Percentiles rank a stretch among this genome's conserved stretches.
These are phyloP conservation scores for Porphyrellus cyaneotinctus DNA, from an alignment of 768 basidiomycete genomes.

Conservation along the genomic window DNA sequence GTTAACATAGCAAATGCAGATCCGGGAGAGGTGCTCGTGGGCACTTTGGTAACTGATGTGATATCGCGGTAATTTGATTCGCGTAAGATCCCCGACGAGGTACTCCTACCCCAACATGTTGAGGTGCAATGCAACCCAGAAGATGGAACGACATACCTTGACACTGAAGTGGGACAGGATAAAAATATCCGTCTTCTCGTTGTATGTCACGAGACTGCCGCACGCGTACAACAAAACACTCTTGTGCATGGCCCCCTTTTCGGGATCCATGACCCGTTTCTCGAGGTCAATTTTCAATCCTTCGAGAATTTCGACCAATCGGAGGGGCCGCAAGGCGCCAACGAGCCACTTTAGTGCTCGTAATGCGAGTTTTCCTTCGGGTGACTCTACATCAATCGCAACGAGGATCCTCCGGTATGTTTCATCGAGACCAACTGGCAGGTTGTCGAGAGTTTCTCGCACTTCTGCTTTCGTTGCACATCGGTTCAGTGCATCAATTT, in stretches of 20 bases:
- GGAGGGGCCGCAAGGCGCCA: conserved; percentile 12
- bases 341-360: conserved; percentile 19
- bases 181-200: conserved; percentile 7
- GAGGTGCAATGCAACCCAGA: background rate
- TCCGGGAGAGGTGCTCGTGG: conserved; percentile 4
- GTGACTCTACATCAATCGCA: conserved; percentile 2
- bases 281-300: conserved; percentile 11
- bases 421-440: conserved; percentile 18
- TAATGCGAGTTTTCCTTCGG: conserved; percentile 1
- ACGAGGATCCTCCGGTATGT: conserved; percentile 21
- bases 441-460: conserved; percentile 11
- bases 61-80: background rate
- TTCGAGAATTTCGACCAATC: conserved; percentile 9
- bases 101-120: conserved; percentile 8
- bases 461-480: conserved; percentile 11
- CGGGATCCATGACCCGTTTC: conserved; percentile 1
- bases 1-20: conserved; percentile 4
- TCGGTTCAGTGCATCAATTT: conserved; percentile 11
- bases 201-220: conserved; percentile 14
- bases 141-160: conserved; percentile 9
- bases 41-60: conserved; percentile 3
- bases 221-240: conserved; percentile 11
- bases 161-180: conserved; percentile 24
- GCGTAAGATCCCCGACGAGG: conserved; percentile 1
- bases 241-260: conserved; percentile 3